These are phyloP conservation scores for Grosmannia clavigera DNA, from an alignment of 2,329 filamentous ascomycete species.

Conservation along the genomic window DNA sequence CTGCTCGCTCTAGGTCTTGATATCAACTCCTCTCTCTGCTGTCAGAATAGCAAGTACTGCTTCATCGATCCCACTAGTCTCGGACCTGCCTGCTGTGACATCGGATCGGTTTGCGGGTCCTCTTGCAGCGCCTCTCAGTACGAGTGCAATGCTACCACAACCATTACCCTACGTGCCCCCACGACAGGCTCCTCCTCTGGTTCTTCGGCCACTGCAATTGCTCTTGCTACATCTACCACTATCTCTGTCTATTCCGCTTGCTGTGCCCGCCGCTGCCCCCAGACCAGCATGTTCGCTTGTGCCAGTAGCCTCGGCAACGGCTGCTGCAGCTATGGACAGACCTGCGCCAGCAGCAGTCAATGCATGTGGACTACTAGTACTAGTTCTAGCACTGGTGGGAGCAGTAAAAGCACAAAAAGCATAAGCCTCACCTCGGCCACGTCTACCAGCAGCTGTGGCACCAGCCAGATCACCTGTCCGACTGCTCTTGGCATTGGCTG, in stretches of 20 bases:
- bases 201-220: constrained; percentile 10
- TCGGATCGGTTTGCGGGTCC: constrained; percentile 19
- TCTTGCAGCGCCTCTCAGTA: constrained; percentile 18
- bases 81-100: constrained; percentile 18
- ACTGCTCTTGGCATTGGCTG: constrained; percentile 33
- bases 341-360: constrained; percentile 24
- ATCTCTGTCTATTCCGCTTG: constrained; percentile 21
- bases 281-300: constrained; percentile 32
- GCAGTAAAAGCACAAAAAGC: background rate
- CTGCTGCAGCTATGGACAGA: constrained; percentile 35
- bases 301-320: constrained; percentile 28
- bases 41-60: constrained; percentile 18
- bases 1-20: constrained; percentile 13
- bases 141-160: constrained; percentile 17
- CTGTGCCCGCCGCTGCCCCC: constrained; percentile 27
- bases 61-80: constrained; percentile 16
- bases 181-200: constrained; percentile 7
- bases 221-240: constrained; percentile 16
- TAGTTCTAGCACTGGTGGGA: background rate
- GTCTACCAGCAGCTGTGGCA: constrained; percentile 30
- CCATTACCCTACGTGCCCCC: constrained; percentile 12
- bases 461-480: constrained; percentile 29
- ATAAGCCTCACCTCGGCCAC: constrained; percentile 21
- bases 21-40: constrained; percentile 17
- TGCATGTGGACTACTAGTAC: constrained; percentile 22